Evolutionary conservation across 2,329 filamentous ascomycete genomes (phyloP), one percentile per base, ranked within the genome.

Genomic region (Trichoderma lentiforme): DNA sequence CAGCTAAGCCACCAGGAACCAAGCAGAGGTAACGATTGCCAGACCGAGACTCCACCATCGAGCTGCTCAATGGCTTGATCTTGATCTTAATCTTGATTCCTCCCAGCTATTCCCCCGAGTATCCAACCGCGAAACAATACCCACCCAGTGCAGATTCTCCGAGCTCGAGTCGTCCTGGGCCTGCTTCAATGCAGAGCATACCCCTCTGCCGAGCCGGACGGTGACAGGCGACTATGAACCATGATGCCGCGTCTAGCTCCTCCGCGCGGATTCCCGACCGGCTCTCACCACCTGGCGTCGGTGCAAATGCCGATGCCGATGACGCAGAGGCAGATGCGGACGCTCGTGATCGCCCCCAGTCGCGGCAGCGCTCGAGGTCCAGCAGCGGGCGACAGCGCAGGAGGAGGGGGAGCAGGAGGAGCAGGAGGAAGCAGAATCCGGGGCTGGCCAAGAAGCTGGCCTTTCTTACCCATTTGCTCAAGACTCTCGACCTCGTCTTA

Each of bases 401-500:
- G 73, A 81, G 77, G 76, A 81, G 79, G 74, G 81, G 79, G 74
- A 82, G 79, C 75, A 79, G 77, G 74, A 81, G 79, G 73, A 82
- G 79, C 75, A 80, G 77, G 69, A 82, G 79, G 76, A 81, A 79
- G 72, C 79, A 80, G 68, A 80, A 82, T 68, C 80, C 82, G 66
- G 79, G 86, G 74, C 80, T 88, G 76, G 80, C 82, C 71, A 90
- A 86, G 80, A 91, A 90, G 83, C 82, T 89, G 71, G 81, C 88
- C 74, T 90, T 91, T 77, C 81, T 91, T 75, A 87, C 84, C 53
- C 86, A 90, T 75, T 83, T 92, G 73, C 86, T 90, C 75, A 83
- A 84, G 76, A 88, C 85, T 73, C 82, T 92, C 72, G 90, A 92
- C 81, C 86, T 87, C 76, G 77, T 91, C 60, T 86, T 91, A 63